Base-by-base conservation (phyloP, 1,284 basidiomycete genomes). In the Tylopilus sp. region DNA sequence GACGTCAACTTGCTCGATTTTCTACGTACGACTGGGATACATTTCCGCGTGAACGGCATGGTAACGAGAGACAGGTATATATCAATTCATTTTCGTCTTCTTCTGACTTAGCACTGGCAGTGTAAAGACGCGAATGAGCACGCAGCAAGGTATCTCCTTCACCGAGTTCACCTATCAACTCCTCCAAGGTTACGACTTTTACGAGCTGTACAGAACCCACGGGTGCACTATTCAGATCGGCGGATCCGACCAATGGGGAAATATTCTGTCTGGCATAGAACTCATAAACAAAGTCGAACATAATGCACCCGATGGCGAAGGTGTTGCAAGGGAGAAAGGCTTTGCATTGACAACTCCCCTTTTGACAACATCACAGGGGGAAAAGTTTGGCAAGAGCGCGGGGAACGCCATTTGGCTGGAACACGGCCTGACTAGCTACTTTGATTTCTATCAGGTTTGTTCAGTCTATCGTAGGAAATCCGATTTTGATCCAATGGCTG, bases 241-340 rank as follows among this genome's bases (percentile, higher is more conserved):
- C 41, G 97, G 97, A 4, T 93, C 90, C 0, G 97, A 99, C 67
- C 97, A 99, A 67, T 95, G 95, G 86, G 96, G 97, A n/a, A 99
- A 99, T 66, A 97, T 99, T 55, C 73, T 93, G 18, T 89, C 92
- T 8, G 95, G 95, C 5, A 77, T 97, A 29, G 92, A 97, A 49
- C 77, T 97, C 38, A 94, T 97, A 58, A 79, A 80, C 48, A 66
- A 65, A 51, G 37, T 33, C 8, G 57, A 61, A 19, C 51, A 42
- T 9, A 34, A 35, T 15, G 5, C 37, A 8, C 82, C 9, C 64
- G 76, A 39, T 61, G 59, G 38, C 53, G 57, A 44, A 58, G 56
- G 47, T 50, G 18, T 37, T 50, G 44, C 48, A 15, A 59, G 60
- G 7, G 75, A 76, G 36, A 72, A 75, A 40, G 89, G 84, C 0